Evolutionary conservation across 306 rosid genomes (phyloP).

Genomic region (Aeschynomene evenia): DNA sequence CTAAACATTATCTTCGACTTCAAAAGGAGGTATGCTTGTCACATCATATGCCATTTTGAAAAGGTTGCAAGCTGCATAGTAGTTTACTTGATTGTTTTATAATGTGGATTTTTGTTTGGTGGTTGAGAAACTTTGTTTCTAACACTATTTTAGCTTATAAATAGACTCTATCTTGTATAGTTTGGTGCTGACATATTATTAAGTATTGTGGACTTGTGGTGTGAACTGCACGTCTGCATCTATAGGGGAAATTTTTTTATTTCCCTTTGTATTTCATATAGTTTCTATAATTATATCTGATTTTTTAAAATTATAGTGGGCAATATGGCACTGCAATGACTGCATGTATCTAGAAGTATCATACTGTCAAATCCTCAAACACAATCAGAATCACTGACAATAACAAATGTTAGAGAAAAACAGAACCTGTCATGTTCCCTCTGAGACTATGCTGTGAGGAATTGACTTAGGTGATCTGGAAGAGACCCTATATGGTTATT

Average conservation of each 20-base stretch:
- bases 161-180: not conserved
- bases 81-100: not conserved
- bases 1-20: slow-evolving; percentile 71
- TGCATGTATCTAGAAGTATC: not conserved
- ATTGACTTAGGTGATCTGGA: not conserved
- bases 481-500: not conserved
- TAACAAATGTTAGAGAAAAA: not conserved
- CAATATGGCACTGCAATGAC: too few species aligned
- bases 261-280: not conserved
- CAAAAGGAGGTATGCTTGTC: slow-evolving; percentile 66
- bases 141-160: not conserved
- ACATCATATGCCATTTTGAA: slow-evolving; percentile 16
- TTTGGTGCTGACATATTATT: not conserved
- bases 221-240: not conserved
- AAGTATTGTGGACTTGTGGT: not conserved
- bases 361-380: slow-evolving; percentile 10
- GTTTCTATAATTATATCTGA: not conserved
- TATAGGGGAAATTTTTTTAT: not conserved
- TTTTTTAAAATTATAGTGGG: not conserved
- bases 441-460: too few species aligned
- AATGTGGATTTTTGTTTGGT: not conserved
- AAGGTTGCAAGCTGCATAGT: slow-evolving; percentile 1
- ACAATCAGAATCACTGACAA: not conserved
- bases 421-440: not conserved
- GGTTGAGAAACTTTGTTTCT: not conserved